Conservation (phyloP, 2,329 filamentous ascomycete species). For the Curvularia spicifera region DNA sequence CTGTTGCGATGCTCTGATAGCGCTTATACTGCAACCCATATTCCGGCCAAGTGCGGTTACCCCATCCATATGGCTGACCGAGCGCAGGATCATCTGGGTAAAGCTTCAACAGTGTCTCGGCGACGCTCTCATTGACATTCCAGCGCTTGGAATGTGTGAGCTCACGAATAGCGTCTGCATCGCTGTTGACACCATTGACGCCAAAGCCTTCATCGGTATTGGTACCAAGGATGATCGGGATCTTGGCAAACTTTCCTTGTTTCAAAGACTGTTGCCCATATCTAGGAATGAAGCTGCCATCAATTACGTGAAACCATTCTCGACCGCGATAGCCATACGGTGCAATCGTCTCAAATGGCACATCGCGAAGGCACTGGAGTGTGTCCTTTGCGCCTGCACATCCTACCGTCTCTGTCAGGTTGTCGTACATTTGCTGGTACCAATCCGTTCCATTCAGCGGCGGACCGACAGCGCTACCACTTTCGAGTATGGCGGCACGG, state of each 20-base stretch:
- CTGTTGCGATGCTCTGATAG: conserved; percentile 38
- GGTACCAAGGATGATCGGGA: conserved; percentile 67
- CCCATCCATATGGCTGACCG: conserved; percentile 52
- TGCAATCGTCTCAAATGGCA: conserved; percentile 36
- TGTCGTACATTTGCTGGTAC: conserved; percentile 43
- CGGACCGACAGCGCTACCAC: conserved; percentile 42
- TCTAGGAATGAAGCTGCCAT: conserved; percentile 34
- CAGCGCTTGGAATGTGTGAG: conserved; percentile 44
- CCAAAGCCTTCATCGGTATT: conserved; percentile 70
- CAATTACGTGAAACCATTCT: conserved; percentile 43
- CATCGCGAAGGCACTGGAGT: conserved; percentile 35
- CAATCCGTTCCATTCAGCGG: conserved; percentile 42
- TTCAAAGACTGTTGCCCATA: conserved; percentile 44
- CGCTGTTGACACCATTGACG: conserved; percentile 58
- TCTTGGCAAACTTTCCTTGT: conserved; percentile 64
- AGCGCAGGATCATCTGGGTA: conserved; percentile 52
- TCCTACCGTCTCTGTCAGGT: conserved; percentile 35
- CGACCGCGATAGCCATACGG: conserved; percentile 37
- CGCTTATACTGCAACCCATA: conserved; percentile 38
- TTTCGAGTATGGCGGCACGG: conserved; percentile 52
- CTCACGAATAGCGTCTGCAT: conserved; percentile 41
- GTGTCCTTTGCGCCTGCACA: conserved; percentile 32
- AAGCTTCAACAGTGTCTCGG: conserved; percentile 29
- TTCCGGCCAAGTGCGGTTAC: conserved; percentile 40
- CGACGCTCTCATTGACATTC: conserved; percentile 32